Percentiles rank a stretch among this genome's conserved stretches.
Evolutionary conservation across 768 basidiomycete species (phyloP).

Genomic region (Agrocybe praecox): DNA sequence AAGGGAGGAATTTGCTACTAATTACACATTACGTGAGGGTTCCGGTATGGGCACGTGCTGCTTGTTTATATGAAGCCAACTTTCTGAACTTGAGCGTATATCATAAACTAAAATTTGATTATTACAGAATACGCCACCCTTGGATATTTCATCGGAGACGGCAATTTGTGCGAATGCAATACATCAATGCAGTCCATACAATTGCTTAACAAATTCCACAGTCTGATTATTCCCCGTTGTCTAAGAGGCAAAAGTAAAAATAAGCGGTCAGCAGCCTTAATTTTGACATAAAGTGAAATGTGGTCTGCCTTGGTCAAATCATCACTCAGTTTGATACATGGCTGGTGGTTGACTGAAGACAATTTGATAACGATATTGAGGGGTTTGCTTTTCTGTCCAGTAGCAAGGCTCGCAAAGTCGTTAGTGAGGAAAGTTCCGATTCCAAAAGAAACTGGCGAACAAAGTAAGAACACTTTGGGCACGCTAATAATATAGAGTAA

Average conservation of each 20-base stretch:
- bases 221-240: slow-evolving; percentile 69
- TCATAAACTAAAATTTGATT: too few relatives aligned
- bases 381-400: slow-evolving; percentile 70
- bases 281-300: background rate
- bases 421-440: slow-evolving; percentile 94
- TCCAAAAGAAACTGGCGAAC: slow-evolving; percentile 79
- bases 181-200: slow-evolving; percentile 33
- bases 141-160: too few relatives aligned
- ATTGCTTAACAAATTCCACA: slow-evolving; percentile 59
- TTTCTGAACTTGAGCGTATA: too few relatives aligned
- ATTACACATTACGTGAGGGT: background rate
- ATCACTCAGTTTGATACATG: slow-evolving; percentile 94
- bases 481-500: background rate
- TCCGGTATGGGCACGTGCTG: background rate
- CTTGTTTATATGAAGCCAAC: too few relatives aligned
- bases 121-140: too few relatives aligned
- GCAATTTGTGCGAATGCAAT: background rate
- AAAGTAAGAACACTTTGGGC: background rate
- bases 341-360: slow-evolving; percentile 65
- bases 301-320: slow-evolving; percentile 72
- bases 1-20: background rate
- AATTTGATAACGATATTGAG: slow-evolving; percentile 97
- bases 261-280: slow-evolving; percentile 1
- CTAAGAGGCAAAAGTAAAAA: slow-evolving; percentile 30
- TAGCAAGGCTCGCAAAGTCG: slow-evolving; percentile 65